Evolutionary conservation across 768 basidiomycete species (phyloP).

Genomic region (Candolleomyces aberdarensis): DNA sequence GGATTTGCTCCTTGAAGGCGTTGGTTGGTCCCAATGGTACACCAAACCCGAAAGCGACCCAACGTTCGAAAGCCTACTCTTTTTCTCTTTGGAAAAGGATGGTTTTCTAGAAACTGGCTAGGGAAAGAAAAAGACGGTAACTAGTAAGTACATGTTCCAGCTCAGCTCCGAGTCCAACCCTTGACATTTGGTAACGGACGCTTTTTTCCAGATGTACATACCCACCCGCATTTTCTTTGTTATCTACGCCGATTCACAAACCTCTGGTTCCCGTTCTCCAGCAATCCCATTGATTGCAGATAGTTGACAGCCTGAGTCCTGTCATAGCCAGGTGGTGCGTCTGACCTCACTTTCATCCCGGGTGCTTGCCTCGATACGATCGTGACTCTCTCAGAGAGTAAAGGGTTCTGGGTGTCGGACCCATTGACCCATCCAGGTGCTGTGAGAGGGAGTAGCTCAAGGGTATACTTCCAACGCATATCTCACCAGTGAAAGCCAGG

Average conservation of each 20-base stretch:
- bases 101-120: background rate
- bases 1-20: constrained; percentile 44
- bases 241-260: constrained; percentile 25
- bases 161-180: background rate
- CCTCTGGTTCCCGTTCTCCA: constrained; percentile 57
- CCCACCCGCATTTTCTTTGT: too few relatives aligned
- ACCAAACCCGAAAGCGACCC: constrained; percentile 52
- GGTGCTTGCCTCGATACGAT: constrained; percentile 37
- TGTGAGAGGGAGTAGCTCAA: background rate
- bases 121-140: constrained; percentile 3
- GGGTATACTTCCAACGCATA: background rate
- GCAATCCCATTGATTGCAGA: constrained; percentile 46
- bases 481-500: background rate
- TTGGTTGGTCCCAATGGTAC: constrained; percentile 51
- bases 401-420: constrained; percentile 3
- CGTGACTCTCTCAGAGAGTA: constrained; percentile 38
- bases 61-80: constrained; percentile 63
- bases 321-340: constrained; percentile 50
- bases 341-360: constrained; percentile 39
- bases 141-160: too few relatives aligned
- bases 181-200: too few relatives aligned
- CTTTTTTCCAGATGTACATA: too few relatives aligned
- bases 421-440: background rate
- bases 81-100: constrained; percentile 35
- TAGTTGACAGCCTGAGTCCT: constrained; percentile 38